Base-by-base conservation (phyloP, 306 rosid species). In the Fragaria ananassa region DNA sequence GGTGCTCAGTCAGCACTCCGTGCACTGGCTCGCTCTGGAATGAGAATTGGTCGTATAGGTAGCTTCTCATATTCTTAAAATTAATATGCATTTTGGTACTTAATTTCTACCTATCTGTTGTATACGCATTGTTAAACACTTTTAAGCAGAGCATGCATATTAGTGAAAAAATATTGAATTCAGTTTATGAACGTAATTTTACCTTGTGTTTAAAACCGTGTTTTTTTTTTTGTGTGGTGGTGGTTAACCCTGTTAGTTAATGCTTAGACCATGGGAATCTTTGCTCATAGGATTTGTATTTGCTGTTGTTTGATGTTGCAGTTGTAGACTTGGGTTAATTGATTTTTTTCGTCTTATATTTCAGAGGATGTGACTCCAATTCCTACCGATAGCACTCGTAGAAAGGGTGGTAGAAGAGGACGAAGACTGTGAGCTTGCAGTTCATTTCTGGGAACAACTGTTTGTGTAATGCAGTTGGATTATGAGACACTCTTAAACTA, bases 21-120 rank as follows among this genome's bases (percentile, higher is more conserved):
- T 5, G 97, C 97, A 12, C 91, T 93, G 74, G 96, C 97, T 82
- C 93, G 97, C 29, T 90, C 96, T 53, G 96, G 97, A 74, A 93
- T 93, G 97, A 93, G 89, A 82, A 87, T 93, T 81, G 97, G 97
- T 7, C 94, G 97, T n/a, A 93, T 93, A 74, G 97, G 97, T 93
- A 54, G 53, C 5, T 8, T 31, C 47, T 15, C 8, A 0, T 66
- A 19, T 17, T 19, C 3, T 66, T 8, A 13, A 29, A 62, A 6
- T 62, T 5, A n/a, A 7, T 62, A 14, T 2, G 14, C 10, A 21
- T n/a, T 23, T 58, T 39, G 42, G 2, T 6, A 42, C 11, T 42
- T 42, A 42, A 8, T 8, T 42, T 8, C 10, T 54, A 5, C 4
- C 47, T 10, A 3, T 57, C 2, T 8, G 54, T 42, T 56, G 10